Base-by-base conservation (phyloP, 352 stramenopile genomes). In the Globisporangium radiosum region DNA sequence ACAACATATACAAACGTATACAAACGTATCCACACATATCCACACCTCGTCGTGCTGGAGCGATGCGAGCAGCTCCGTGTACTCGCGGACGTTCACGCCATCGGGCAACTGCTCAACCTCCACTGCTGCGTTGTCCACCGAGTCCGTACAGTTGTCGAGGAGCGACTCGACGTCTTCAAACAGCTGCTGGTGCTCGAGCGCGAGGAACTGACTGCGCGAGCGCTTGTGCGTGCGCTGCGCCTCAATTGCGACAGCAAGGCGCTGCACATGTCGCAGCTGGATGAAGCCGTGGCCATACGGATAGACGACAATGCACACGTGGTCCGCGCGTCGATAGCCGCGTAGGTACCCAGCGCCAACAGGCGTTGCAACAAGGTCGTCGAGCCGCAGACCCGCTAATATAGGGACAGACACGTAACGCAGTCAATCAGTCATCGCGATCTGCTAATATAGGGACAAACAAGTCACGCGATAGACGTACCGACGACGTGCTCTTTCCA, bases 201-300 rank as follows among this genome's bases (percentile, higher is more conserved):
- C 66, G 36, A 85, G 63, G 53, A 82, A 82, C 59, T 84, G 66
- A 52, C 77, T 78, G 53, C 61, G 73, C 37, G 60, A 64, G 60
- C 75, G 74, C 47, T 85, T 87, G 25, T 25, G 25, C 60, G 76
- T 73, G 5, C 71, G 59, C 43, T 79, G 57, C 14, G 68, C 70
- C 4, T 63, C 56, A 51, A 79, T 59, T 17, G 71, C 71, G 40
- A 69, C 50, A 1, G 77, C 62, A 37, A 81, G 63, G 49, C 73
- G 73, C 59, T 84, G 65, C 17, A 92, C 71, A 7, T 78, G 62
- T n/a, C 65, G 72, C 19, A 81, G 54, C 47, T 86, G 79, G 38
- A 93, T 65, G 63, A 85, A 90, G 25, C 79, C 84, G 33, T 91
- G 72, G 1, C 81, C 84, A 78, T 79, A 93, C 7, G 83, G 79